Percentiles rank a stretch among this genome's conserved stretches.
Conservation (phyloP, 164 flowering plant genomes). For the Paratinospora sagittata region DNA sequence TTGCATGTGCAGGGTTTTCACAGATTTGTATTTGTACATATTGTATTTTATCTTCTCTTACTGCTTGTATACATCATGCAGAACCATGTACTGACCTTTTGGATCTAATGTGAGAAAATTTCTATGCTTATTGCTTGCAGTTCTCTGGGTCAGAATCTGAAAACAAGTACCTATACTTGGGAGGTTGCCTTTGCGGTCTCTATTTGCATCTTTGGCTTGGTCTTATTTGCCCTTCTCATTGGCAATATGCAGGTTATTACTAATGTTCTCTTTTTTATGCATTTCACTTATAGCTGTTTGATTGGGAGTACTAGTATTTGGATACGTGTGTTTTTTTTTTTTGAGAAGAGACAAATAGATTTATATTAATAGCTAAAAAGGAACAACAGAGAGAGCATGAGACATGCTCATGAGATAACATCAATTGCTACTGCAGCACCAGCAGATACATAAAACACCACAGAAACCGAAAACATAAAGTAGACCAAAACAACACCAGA, state of each 20-base stretch:
- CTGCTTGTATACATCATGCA: background rate
- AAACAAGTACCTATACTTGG: slow-evolving; percentile 49
- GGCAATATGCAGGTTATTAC: slow-evolving; percentile 98
- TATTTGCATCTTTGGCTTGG: slow-evolving; percentile 72
- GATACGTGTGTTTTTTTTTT: too few species aligned
- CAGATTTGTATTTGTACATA: background rate
- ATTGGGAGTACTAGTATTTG: too few species aligned
- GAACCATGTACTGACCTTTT: background rate
- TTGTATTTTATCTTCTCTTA: background rate
- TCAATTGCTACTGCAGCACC: too few species aligned
- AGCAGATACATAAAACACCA: too few species aligned
- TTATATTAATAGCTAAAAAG: too few species aligned
- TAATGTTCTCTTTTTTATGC: background rate
- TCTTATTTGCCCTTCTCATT: slow-evolving; percentile 77
- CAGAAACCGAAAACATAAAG: too few species aligned
- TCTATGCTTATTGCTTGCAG: slow-evolving; percentile 26
- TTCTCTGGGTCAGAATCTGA: slow-evolving; percentile 59
- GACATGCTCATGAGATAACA: too few species aligned
- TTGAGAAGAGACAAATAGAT: too few species aligned
- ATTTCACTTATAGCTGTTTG: background rate
- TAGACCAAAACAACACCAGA: too few species aligned
- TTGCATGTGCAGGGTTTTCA: background rate
- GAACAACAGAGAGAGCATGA: too few species aligned
- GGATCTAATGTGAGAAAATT: background rate
- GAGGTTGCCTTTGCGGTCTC: slow-evolving; percentile 80